Evolutionary conservation across 768 basidiomycete genomes (phyloP), one percentile per base, ranked within the genome.

Genomic region (Coprinopsis marcescibilis): DNA sequence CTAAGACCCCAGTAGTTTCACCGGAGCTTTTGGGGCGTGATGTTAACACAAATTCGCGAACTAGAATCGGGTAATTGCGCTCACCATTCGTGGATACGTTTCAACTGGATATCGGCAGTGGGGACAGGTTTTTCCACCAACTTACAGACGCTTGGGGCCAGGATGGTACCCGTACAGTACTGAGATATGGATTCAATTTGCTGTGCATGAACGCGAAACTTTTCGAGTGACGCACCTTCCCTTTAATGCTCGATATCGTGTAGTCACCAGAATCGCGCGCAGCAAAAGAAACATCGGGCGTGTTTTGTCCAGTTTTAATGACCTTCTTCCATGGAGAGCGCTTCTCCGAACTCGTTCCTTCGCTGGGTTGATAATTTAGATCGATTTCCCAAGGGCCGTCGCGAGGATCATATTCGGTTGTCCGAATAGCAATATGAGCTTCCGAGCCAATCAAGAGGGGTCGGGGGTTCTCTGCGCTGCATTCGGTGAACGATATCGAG

Each of bases 1-100:
- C 92, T 11, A 84, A 84, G 38, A 95, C 89, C 6, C 95, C 94
- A 14, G 88, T n/a, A n/a, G n/a, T 92, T 56, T 96, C 94, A 1
- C 89, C 87, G 40, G 89, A 89, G 61, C 88, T 91, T 52, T 26
- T 42, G 4, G 21, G 33, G 13, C 21, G 52, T 48, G 48, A 39
- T 45, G 36, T 51, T 19, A 33, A 33, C 27, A n/a, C 39, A 24
- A 17, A 24, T 13, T 24, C n/a, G 12, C 13, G 3, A 25, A 14
- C 3, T 2, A 25, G 14, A 29, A 37, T 42, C 3, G 47, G 26
- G 43, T 4, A 20, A 12, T 38, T 19, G 42, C 43, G 29, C 70
- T 54, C 53, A 89, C 92, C 92, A 93, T 69, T 94, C 91, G 51
- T 92, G 89, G 49, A 94, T 86, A 41, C 83, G 83, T 55, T 83